A percentile compares a stretch with the other conserved stretches of the same genome.
Conservation (phyloP, 192 early-diverging fungal species). For the Coemansia sp. region DNA sequence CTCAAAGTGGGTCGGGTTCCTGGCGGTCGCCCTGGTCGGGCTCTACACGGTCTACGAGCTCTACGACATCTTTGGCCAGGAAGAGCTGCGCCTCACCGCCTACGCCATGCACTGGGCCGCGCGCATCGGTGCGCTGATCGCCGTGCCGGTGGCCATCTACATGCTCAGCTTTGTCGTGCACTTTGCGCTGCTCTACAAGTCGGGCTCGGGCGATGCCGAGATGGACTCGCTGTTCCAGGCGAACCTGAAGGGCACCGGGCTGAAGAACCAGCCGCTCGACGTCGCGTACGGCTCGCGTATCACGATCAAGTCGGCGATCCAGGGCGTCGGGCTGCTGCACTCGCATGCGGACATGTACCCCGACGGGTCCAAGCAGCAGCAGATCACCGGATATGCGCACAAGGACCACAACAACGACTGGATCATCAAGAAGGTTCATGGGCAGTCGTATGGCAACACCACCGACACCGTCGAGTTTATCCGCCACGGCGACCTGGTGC, state of each 20-base stretch:
- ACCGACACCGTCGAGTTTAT: slow-evolving; percentile 39
- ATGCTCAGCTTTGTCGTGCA: slow-evolving; percentile 79
- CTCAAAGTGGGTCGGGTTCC: slow-evolving; percentile 97
- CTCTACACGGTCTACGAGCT: slow-evolving; percentile 91
- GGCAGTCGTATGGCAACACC: slow-evolving; percentile 29
- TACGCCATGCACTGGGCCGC: slow-evolving; percentile 85
- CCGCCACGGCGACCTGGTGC: slow-evolving; percentile 69
- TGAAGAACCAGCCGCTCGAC: slow-evolving; percentile 79
- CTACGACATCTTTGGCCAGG: slow-evolving; percentile 81
- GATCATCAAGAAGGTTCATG: slow-evolving; percentile 47
- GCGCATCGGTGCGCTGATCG: slow-evolving; percentile 74
- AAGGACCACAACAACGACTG: slow-evolving; percentile 94
- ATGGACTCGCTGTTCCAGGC: slow-evolving; percentile 99
- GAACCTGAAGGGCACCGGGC: slow-evolving; percentile 73
- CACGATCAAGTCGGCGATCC: slow-evolving; percentile 75
- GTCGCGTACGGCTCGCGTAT: slow-evolving; percentile 89
- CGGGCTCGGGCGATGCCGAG: slow-evolving; percentile 82
- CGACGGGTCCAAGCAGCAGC: slow-evolving; percentile 87
- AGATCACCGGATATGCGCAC: slow-evolving; percentile 92
- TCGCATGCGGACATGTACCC: slow-evolving; percentile 89
- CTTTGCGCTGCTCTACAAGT: slow-evolving; percentile 78
- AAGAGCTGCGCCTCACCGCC: slow-evolving; percentile 54
- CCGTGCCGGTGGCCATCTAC: slow-evolving; percentile 80
- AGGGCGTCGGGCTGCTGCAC: slow-evolving; percentile 88
- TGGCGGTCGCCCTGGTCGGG: slow-evolving; percentile 87